A percentile compares a stretch with the other conserved stretches of the same genome.
These are phyloP conservation scores for Cryptosporidium viatorum DNA, from an alignment of 169 alveolate species.

Conservation along the genomic window DNA sequence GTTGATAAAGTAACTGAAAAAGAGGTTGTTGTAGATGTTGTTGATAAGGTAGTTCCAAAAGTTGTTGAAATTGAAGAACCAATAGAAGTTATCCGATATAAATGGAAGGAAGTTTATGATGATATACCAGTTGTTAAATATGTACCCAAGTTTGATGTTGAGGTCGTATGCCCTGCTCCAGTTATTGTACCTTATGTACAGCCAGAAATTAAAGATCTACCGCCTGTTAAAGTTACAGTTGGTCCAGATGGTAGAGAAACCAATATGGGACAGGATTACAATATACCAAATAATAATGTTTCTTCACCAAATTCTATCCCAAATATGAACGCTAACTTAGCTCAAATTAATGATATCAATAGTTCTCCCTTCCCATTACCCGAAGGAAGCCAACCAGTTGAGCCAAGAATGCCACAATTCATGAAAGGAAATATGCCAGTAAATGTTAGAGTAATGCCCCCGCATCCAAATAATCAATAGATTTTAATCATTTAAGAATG, in stretches of 20 bases:
- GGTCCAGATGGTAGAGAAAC: slow-evolving; percentile 76
- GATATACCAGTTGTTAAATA: slow-evolving; percentile 88
- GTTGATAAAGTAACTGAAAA: slow-evolving; percentile 85
- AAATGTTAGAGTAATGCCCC: slow-evolving; percentile 73
- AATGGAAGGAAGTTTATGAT: slow-evolving; percentile 87
- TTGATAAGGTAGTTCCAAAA: slow-evolving; percentile 87
- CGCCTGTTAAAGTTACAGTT: slow-evolving; percentile 85
- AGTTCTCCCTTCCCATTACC: slow-evolving; percentile 75
- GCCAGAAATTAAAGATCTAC: slow-evolving; percentile 85
- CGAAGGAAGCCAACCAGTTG: slow-evolving; percentile 72
- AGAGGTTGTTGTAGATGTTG: slow-evolving; percentile 87
- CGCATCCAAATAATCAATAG: slow-evolving; percentile 60
- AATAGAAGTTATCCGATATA: slow-evolving; percentile 86
- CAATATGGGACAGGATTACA: slow-evolving; percentile 58
- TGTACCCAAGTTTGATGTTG: slow-evolving; percentile 88
- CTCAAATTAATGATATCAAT: slow-evolving; percentile 38
- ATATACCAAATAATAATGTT: slow-evolving; percentile 26
- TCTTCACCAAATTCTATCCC: slow-evolving; percentile 36
- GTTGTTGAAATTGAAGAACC: slow-evolving; percentile 86
- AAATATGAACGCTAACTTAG: slow-evolving; percentile 15
- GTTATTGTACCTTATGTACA: slow-evolving; percentile 87
- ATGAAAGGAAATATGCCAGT: slow-evolving; percentile 70
- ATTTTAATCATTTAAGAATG: not conserved
- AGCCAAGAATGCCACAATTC: slow-evolving; percentile 69
- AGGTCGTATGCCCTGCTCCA: slow-evolving; percentile 89